Evolutionary conservation across 2,329 filamentous ascomycete genomes (phyloP).

Genomic region (Colletotrichum camelliae): DNA sequence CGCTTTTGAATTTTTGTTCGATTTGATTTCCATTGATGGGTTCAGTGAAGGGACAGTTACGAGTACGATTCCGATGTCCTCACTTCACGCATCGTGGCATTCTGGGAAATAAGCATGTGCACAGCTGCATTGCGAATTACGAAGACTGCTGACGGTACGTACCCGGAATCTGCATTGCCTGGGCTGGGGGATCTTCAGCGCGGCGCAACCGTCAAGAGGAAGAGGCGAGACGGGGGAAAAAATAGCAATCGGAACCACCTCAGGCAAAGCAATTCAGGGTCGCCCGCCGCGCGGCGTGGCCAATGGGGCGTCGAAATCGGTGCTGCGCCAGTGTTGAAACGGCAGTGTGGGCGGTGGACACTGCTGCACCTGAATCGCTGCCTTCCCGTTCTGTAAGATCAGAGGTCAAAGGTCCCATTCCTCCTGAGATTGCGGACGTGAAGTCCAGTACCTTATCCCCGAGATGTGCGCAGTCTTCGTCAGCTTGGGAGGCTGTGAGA

Average conservation of each 20-base stretch:
- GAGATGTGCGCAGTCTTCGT: not conserved
- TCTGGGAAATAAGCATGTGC: not conserved
- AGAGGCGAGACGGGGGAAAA: not conserved
- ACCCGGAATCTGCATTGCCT: not conserved
- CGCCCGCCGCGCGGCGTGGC: not conserved
- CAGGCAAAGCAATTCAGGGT: not conserved
- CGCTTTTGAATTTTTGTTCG: not conserved
- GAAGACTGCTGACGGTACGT: not conserved
- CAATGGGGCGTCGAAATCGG: not conserved
- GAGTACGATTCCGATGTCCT: not conserved
- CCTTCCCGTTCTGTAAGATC: not conserved
- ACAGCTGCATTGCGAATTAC: not conserved
- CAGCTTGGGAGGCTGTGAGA: not conserved
- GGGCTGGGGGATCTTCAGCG: not conserved
- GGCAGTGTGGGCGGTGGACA: conserved; percentile 2
- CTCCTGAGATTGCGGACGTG: not conserved
- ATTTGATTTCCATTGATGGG: not conserved
- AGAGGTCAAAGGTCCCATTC: not conserved
- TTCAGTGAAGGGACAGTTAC: not conserved
- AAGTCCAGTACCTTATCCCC: not conserved
- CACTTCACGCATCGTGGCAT: not conserved
- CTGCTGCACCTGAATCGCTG: conserved; percentile 2
- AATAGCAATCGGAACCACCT: not conserved
- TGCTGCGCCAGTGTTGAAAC: conserved; percentile 7
- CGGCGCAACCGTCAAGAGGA: not conserved